phyloP scores from a whole-genome alignment of 208 protist species.

The Trypanosoma boissoni region DNA sequence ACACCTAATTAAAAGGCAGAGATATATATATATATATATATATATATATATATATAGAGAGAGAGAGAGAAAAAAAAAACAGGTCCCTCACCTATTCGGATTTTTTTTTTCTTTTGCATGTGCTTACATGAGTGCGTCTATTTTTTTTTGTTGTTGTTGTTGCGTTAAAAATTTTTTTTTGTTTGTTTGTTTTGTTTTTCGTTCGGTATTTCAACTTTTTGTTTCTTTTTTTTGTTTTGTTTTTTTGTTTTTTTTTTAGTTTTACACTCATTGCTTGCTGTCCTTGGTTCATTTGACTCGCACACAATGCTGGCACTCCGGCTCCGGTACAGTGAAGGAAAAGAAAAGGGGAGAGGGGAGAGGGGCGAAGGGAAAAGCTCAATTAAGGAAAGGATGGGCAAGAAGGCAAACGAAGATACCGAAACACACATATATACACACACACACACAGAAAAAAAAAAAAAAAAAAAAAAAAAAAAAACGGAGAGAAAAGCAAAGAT shows the following conservation, averaged over 20 bases:
- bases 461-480: constrained; percentile 10
- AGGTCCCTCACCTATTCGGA: not conserved
- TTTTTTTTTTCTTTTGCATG: not conserved
- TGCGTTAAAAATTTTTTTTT: not conserved
- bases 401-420: not conserved
- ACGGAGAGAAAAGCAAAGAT: not conserved
- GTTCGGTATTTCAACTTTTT: not conserved
- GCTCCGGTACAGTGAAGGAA: not conserved
- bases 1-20: not conserved
- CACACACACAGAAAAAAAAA: constrained; percentile 6
- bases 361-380: constrained; percentile 12
- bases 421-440: not conserved
- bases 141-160: not conserved
- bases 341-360: constrained; percentile 6
- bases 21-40: not conserved
- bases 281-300: too few species aligned
- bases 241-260: not conserved
- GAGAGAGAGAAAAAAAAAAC: not conserved
- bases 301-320: not conserved
- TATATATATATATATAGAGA: not conserved
- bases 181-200: not conserved
- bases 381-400: constrained; percentile 1
- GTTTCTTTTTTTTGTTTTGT: not conserved
- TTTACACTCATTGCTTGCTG: not conserved
- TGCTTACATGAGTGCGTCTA: not conserved